Evolutionary conservation across 768 basidiomycete species (phyloP).

Genomic region (Hypsizygus marmoreus): DNA sequence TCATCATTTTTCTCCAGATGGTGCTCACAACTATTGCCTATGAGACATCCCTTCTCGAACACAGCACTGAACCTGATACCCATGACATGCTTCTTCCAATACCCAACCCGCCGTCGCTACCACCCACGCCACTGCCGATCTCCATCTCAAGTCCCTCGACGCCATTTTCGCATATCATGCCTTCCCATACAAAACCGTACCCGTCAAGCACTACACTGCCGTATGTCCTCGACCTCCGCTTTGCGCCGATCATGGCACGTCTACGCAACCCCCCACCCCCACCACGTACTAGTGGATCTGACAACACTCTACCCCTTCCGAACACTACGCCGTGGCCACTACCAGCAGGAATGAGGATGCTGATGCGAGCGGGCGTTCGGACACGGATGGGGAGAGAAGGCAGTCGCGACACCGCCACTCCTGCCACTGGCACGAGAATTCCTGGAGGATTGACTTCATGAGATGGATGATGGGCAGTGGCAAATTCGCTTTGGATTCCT

Average conservation of each 20-base stretch:
- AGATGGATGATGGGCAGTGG: constrained; percentile 18
- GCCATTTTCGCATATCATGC: constrained; percentile 21
- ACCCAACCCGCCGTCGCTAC: constrained; percentile 27
- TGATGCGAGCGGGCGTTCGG: constrained; percentile 51
- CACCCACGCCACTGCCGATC: constrained; percentile 22
- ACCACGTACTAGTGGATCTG: constrained; percentile 25
- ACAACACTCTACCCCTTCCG: constrained; percentile 54
- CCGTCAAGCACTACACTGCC: constrained; percentile 31
- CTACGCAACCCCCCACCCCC: constrained; percentile 56
- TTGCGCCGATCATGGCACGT: constrained; percentile 54
- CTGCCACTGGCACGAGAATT: constrained; percentile 27
- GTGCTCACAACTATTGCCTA: constrained; percentile 69
- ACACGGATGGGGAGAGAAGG: constrained; percentile 34
- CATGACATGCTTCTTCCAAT: constrained; percentile 40
- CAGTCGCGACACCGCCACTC: too few relatives aligned
- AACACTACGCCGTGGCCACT: constrained; percentile 59
- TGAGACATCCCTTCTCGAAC: constrained; percentile 52
- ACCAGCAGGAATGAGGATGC: constrained; percentile 49
- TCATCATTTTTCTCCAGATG: constrained; percentile 68
- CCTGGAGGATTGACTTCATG: constrained; percentile 40
- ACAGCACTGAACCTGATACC: constrained; percentile 36
- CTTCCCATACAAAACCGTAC: constrained; percentile 24
- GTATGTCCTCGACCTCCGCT: constrained; percentile 66
- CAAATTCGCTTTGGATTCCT: too few relatives aligned
- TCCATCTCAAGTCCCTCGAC: constrained; percentile 25